Base-by-base conservation (phyloP, 2,329 filamentous ascomycete species). In the Clonostachys rosea region DNA sequence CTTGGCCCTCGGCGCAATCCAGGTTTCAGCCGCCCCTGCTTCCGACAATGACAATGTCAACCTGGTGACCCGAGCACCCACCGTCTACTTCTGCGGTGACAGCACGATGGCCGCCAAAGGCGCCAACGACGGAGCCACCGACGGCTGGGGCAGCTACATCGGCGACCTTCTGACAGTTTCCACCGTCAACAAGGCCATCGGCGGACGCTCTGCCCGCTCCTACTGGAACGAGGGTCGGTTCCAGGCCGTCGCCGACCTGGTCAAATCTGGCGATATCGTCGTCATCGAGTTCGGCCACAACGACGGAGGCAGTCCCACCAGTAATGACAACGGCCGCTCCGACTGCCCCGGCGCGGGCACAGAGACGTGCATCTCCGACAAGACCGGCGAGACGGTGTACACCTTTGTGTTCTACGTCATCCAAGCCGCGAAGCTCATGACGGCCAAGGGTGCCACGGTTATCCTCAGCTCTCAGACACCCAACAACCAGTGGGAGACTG, bases 231-330 rank as follows among this genome's bases (percentile, higher is more conserved):
- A 89, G 64, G 80, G 78, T 9, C 79, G 80, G 13, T 89, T 88
- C 66, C 63, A 72, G 14, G 70, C 69, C 1, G 76, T 88, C 45
- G 74, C 76, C 42, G 63, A 71, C 34, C 56, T 69, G 3, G 68
- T 87, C 20, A 54, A 75, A 57, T 47, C 69, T 2, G 81, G 80
- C 34, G 84, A 88, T 62, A 83, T 79, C 62, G 83, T 87, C 2
- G 70, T 87, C 46, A 86, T 88, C 46, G 84, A 87, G 56, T 86
- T 88, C 56, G 84, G 85, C 0, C 84, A 88, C 68, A 89, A 89
- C 55, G 85, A 88, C 54, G 84, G 83, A 18, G 82, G 83, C 2
- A 74, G 74, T 0, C 66, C 82, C 3, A 43, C 49, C 13, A 62
- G 61, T 2, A 74, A 63, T 12, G 84, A 87, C 60, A 86, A 86